Evolutionary conservation across 1,284 basidiomycete genomes (phyloP).

Genomic region (Austroboletus olivaceoglutinosus): DNA sequence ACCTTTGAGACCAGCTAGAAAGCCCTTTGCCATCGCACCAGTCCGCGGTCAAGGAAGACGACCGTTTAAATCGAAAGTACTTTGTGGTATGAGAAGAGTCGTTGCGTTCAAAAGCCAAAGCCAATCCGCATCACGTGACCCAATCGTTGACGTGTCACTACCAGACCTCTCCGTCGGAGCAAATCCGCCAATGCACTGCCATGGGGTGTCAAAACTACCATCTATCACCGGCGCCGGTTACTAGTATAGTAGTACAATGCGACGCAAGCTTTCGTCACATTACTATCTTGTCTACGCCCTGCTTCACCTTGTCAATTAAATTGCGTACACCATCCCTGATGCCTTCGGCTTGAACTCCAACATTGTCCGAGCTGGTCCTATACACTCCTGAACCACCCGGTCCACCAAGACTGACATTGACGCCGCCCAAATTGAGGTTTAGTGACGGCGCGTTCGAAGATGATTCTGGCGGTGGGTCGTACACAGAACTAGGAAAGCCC

Average conservation of each 20-base stretch:
- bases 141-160: conserved; percentile 24
- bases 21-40: conserved; percentile 66
- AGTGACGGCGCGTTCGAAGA: conserved; percentile 68
- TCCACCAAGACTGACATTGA: conserved; percentile 90
- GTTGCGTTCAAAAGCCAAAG: neutral
- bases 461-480: conserved; percentile 68
- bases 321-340: conserved; percentile 84
- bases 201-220: no score
- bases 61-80: conserved; percentile 32
- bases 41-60: conserved; percentile 27
- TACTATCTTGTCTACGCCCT: conserved; percentile 79
- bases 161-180: neutral
- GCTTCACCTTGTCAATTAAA: conserved; percentile 84
- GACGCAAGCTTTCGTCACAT: conserved; percentile 35
- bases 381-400: conserved; percentile 79
- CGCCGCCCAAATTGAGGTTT: conserved; percentile 86
- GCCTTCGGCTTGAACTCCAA: conserved; percentile 77
- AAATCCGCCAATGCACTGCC: no score
- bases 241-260: neutral
- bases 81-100: conserved; percentile 19
- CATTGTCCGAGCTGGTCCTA: conserved; percentile 67
- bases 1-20: conserved; percentile 73
- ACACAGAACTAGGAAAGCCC: conserved; percentile 62
- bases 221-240: neutral
- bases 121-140: conserved; percentile 24